These are phyloP conservation scores for Globisporangium rhizosaccharum DNA, from an alignment of 352 stramenopile species.

Conservation along the genomic window DNA sequence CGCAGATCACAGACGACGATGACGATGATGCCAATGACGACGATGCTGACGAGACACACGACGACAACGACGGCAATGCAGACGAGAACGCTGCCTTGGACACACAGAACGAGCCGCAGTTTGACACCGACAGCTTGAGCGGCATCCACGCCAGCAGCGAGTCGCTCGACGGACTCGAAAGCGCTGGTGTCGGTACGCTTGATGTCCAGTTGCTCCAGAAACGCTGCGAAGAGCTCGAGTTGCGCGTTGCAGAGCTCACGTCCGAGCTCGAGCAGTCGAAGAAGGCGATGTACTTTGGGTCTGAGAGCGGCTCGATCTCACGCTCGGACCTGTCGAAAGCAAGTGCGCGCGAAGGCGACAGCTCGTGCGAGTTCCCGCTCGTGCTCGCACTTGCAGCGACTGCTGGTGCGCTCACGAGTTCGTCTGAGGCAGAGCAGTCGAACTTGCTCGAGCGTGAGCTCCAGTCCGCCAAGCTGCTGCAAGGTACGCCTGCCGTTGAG, in stretches of 20 bases:
- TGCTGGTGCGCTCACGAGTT: constrained; percentile 64
- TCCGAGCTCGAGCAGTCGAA: constrained; percentile 66
- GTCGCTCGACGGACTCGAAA: constrained; percentile 10
- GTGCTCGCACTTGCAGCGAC: constrained; percentile 73
- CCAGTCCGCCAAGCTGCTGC: constrained; percentile 38
- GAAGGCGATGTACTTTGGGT: constrained; percentile 67
- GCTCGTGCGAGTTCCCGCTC: constrained; percentile 78
- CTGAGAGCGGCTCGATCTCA: constrained; percentile 56
- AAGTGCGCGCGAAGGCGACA: constrained; percentile 56
- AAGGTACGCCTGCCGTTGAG: constrained; percentile 22
- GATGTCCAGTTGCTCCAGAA: constrained; percentile 57
- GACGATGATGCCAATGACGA: constrained; percentile 7
- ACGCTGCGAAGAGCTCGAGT: constrained; percentile 68
- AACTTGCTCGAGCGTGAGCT: constrained; percentile 60
- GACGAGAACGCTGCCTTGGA: not conserved
- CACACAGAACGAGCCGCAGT: constrained; percentile 9
- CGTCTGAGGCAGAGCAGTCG: constrained; percentile 54
- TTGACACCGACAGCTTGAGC: constrained; percentile 12
- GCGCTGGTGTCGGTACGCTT: constrained; percentile 15
- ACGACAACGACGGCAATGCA: constrained; percentile 23
- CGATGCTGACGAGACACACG: constrained; percentile 18
- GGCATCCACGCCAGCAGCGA: constrained; percentile 25
- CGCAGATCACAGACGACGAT: not conserved
- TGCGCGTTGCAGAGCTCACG: constrained; percentile 53
- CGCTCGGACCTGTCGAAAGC: constrained; percentile 68